A percentile compares a stretch with the other conserved stretches of the same genome.
These are phyloP conservation scores for Mycosphaerella arachidis DNA, from an alignment of 2,329 filamentous ascomycete genomes.

Conservation along the genomic window DNA sequence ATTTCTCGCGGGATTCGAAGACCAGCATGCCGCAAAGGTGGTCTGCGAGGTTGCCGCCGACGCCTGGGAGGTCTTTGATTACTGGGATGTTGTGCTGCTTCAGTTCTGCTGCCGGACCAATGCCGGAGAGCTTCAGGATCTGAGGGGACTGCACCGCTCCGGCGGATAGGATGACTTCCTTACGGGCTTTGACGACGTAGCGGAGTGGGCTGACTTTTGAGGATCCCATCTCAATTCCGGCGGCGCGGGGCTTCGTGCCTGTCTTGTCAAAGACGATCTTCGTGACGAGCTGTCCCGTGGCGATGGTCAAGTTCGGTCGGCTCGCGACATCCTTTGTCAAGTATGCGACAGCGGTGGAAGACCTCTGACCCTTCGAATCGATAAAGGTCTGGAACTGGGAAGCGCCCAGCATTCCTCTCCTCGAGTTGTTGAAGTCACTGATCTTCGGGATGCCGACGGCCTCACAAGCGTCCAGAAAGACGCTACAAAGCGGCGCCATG, in stretches of 20 bases:
- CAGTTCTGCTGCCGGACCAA: slow-evolving; percentile 54
- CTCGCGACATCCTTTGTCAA: slow-evolving; percentile 16
- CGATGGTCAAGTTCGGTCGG: slow-evolving; percentile 20
- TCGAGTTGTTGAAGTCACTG: slow-evolving; percentile 19
- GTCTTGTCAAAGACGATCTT: slow-evolving; percentile 20
- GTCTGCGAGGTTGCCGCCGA: slow-evolving; percentile 59
- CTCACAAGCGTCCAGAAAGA: slow-evolving; percentile 18
- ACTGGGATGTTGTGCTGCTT: slow-evolving; percentile 51
- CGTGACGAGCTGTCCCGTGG: slow-evolving; percentile 19
- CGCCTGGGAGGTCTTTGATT: slow-evolving; percentile 55
- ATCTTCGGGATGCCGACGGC: slow-evolving; percentile 19
- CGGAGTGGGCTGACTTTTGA: slow-evolving; percentile 13
- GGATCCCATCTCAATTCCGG: slow-evolving; percentile 18
- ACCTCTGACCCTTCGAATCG: slow-evolving; percentile 19
- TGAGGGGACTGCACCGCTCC: slow-evolving; percentile 39
- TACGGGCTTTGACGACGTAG: slow-evolving; percentile 26
- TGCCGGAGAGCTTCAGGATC: slow-evolving; percentile 55
- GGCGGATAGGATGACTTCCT: slow-evolving; percentile 40
- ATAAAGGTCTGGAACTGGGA: slow-evolving; percentile 20
- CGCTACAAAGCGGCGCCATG: slow-evolving; percentile 6
- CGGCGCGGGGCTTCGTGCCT: slow-evolving; percentile 14
- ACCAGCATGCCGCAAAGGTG: slow-evolving; percentile 37
- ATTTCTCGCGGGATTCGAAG: slow-evolving; percentile 17
- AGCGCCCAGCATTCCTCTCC: slow-evolving; percentile 16
- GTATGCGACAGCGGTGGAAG: slow-evolving; percentile 20